Conservation (phyloP, 2,329 filamentous ascomycete genomes). For the Claviceps sp. region DNA sequence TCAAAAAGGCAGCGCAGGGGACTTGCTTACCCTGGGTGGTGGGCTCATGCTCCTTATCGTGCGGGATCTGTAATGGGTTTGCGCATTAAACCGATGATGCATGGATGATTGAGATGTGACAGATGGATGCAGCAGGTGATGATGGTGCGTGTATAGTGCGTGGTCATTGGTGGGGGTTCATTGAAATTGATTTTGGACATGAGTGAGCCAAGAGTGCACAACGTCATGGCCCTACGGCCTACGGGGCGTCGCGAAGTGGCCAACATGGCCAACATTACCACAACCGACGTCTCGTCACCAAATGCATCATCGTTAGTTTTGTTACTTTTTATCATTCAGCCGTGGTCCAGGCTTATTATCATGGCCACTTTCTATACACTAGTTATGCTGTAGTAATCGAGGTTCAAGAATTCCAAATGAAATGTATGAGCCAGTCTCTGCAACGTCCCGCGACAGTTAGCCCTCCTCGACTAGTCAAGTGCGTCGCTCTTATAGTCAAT, state of each 20-base stretch:
- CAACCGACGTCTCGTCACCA: neutral
- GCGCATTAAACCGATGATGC: neutral
- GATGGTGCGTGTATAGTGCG: neutral
- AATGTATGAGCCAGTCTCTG: neutral
- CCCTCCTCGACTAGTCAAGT: neutral
- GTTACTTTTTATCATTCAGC: neutral
- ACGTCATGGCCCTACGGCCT: no score
- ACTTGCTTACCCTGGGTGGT: conserved; percentile 1
- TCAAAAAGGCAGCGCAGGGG: neutral
- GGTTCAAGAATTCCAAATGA: neutral
- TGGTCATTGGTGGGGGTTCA: neutral
- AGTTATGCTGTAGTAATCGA: neutral
- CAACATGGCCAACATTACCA: no score
- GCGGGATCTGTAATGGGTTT: neutral
- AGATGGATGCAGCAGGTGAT: neutral
- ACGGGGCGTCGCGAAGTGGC: no score
- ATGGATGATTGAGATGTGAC: neutral
- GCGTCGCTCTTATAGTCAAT: neutral
- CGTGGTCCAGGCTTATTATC: neutral
- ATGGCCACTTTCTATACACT: neutral
- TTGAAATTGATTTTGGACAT: no score
- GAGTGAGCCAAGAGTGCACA: no score
- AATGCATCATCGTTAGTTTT: neutral
- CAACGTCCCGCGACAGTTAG: neutral
- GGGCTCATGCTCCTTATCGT: conserved; percentile 1